These are phyloP conservation scores for Sporisorium sorghi DNA, from an alignment of 1,284 basidiomycete species.

Conservation along the genomic window DNA sequence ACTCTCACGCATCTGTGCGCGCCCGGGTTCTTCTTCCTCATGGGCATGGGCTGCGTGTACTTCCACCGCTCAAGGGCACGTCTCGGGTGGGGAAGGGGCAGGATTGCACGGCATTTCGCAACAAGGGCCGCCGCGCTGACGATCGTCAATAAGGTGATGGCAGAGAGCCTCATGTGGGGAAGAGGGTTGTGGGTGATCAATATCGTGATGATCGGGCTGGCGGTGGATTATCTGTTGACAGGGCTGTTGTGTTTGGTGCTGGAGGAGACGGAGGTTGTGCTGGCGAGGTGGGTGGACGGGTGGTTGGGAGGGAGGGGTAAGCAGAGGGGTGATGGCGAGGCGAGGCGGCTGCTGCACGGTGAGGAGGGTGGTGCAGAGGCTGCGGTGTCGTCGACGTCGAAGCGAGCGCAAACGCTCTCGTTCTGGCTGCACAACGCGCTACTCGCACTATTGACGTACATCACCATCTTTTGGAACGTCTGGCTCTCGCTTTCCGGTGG, in stretches of 20 bases:
- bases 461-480: constrained; percentile 52
- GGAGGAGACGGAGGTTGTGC: constrained; percentile 14
- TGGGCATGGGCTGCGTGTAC: constrained; percentile 58
- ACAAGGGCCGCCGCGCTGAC: constrained; percentile 38
- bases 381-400: neutral
- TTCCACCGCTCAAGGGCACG: constrained; percentile 35
- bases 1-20: constrained; percentile 56
- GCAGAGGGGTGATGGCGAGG: neutral
- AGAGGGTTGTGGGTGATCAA: constrained; percentile 38
- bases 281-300: constrained; percentile 19
- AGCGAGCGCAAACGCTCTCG: constrained; percentile 11
- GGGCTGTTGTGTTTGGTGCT: constrained; percentile 41
- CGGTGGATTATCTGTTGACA: constrained; percentile 49
- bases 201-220: constrained; percentile 51
- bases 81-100: constrained; percentile 26
- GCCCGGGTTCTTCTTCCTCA: constrained; percentile 53
- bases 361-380: neutral
- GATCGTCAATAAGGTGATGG: constrained; percentile 44
- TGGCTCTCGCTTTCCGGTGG: constrained; percentile 46
- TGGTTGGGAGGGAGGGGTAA: neutral
- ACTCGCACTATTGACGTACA: constrained; percentile 25
- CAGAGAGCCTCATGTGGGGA: constrained; percentile 21
- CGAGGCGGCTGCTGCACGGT: constrained; percentile 2
- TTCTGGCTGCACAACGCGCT: constrained; percentile 46
- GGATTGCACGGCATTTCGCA: constrained; percentile 35